phyloP scores from a whole-genome alignment of 257 asterid genomes.

The Salvia rosmarinus region DNA sequence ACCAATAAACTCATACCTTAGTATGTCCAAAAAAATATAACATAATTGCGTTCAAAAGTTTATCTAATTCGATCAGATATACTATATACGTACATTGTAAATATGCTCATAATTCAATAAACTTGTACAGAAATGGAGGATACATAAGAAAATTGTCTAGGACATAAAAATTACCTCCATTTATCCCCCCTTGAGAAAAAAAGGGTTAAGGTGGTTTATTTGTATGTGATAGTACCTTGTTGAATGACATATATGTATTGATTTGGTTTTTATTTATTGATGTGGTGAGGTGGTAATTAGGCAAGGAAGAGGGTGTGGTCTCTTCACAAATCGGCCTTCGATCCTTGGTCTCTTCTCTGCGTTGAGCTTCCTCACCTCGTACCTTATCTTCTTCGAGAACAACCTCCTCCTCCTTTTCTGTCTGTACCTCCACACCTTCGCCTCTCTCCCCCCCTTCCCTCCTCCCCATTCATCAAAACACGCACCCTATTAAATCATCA shows the following conservation, averaged over 20 bases:
- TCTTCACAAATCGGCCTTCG: slow-evolving; percentile 79
- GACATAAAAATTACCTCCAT: no score
- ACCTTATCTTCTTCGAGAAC: slow-evolving; percentile 77
- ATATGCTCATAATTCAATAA: no score
- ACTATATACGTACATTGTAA: no score
- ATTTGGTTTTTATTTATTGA: neutral
- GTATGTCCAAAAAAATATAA: no score
- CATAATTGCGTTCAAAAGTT: no score
- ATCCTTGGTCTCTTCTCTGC: slow-evolving; percentile 84
- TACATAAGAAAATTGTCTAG: no score
- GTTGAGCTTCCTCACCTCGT: slow-evolving; percentile 76
- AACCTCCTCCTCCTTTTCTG: slow-evolving; percentile 75
- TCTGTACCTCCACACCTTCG: slow-evolving; percentile 64
- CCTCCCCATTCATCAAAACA: slow-evolving; percentile 25
- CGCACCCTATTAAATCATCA: slow-evolving; percentile 2
- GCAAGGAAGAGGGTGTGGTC: slow-evolving; percentile 44
- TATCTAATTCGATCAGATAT: no score
- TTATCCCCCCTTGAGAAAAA: no score
- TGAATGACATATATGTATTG: neutral
- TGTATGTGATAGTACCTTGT: no score
- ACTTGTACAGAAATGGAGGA: no score
- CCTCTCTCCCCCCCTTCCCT: slow-evolving; percentile 51
- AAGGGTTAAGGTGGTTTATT: no score
- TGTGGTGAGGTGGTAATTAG: slow-evolving; percentile 2
- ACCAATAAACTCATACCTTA: no score